Evolutionary conservation across 139 green algal species (phyloP), one percentile per base, ranked within the genome.

Genomic region (Chlorella sp.): DNA sequence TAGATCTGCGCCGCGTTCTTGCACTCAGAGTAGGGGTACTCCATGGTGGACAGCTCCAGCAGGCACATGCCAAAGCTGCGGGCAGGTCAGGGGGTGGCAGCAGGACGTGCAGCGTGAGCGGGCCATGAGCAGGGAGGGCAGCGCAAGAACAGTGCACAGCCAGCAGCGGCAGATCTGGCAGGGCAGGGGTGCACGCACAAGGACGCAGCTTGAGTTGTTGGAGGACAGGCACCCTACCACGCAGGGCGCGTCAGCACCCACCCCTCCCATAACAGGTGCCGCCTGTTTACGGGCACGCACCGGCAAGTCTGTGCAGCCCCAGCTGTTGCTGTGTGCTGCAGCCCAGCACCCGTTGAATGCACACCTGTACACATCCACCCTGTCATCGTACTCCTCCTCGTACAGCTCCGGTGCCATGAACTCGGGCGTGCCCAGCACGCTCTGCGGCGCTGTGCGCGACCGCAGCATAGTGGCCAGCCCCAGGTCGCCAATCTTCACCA

Each of bases 341-440:
- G n/a, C n/a, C n/a, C n/a, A n/a, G n/a, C 11, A 57, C 39, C 38
- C 39, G 38, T 21, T 11, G 28, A 1, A 23, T 32, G 0, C 55
- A 0, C 76, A 82, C 76, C 76, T 89, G 88, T 96, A 96, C n/a
- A 99, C 97, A 85, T 99, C 97, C 44, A 99, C 97, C 57, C 97
- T 95, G 89, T 99, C 97, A 79, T 99, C 94, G 78, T 99, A 99
- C 75, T 99, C 94, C 91, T 99, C 98, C 79, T 99, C 97, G 65
- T 99, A 99, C 86, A 99, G 94, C 94, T 99, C 98, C 20, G 95
- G 97, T 12, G 97, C 97, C 97, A 99, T 99, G 92, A 99, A 99
- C 89, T 99, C 95, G 34, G 96, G 96, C 13, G 96, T 98, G 75
- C 96, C 97, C 78, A 99, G 91, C 26, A 99, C 96, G 65, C 88